phyloP scores from a whole-genome alignment of 2,329 filamentous ascomycete species.

The Fusarium praegraminearum region DNA sequence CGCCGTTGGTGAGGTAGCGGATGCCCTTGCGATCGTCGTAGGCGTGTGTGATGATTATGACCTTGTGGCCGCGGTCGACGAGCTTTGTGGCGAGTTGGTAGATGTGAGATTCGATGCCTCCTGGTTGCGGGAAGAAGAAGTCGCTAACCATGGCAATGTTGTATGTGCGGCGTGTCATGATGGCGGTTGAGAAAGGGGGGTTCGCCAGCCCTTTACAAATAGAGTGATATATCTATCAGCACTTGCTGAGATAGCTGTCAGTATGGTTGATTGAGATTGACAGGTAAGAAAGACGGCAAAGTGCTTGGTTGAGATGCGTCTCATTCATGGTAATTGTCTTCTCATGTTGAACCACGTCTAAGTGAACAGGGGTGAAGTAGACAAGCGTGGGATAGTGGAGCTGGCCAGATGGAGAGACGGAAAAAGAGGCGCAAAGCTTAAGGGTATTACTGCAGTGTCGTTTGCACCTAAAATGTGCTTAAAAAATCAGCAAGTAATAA shows the following conservation, averaged over 20 bases:
- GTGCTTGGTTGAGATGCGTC: conserved; percentile 11
- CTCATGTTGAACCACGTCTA: conserved; percentile 39
- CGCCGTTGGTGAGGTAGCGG: conserved; percentile 94
- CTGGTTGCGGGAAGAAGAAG: conserved; percentile 98
- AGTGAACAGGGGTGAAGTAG: conserved; percentile 26
- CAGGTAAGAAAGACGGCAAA: background rate
- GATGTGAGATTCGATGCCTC: conserved; percentile 97
- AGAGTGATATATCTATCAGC: background rate
- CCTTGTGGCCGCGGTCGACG: conserved; percentile 96
- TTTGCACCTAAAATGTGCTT: too few relatives aligned
- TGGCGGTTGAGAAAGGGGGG: conserved; percentile 43
- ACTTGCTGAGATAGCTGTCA: conserved; percentile 11
- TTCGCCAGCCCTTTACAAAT: background rate
- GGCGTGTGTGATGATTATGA: conserved; percentile 96
- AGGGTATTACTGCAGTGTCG: background rate
- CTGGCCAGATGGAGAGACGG: conserved; percentile 14
- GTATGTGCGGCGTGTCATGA: conserved; percentile 68
- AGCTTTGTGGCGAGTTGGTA: conserved; percentile 97
- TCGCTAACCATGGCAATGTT: conserved; percentile 95
- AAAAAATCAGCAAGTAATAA: background rate
- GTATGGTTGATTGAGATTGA: background rate
- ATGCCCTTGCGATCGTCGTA: conserved; percentile 92
- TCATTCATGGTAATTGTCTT: conserved; percentile 25
- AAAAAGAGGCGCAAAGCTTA: conserved; percentile 1
- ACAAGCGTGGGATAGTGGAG: conserved; percentile 28